A percentile compares a stretch with the other conserved stretches of the same genome.
phyloP scores from a whole-genome alignment of 2,329 filamentous ascomycete species.

The Endoconidiophora polonica region DNA sequence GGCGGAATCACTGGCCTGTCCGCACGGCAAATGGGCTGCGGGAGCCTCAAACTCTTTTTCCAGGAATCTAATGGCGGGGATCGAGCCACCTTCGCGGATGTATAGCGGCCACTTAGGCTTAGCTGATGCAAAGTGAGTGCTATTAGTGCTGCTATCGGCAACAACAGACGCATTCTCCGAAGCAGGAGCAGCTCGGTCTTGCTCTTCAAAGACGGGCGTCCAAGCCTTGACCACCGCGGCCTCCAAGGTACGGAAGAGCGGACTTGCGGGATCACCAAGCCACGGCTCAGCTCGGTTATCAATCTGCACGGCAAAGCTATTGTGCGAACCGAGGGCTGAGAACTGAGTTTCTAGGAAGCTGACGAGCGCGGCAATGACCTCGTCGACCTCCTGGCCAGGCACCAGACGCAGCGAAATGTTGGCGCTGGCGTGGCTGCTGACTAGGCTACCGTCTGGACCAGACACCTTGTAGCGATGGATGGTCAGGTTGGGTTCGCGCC shows the following conservation, averaged over 20 bases:
- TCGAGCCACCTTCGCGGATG: constrained; percentile 88
- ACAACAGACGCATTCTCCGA: neutral
- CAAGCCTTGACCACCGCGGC: constrained; percentile 72
- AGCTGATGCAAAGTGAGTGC: neutral
- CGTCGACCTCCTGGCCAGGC: constrained; percentile 73
- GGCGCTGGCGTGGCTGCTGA: constrained; percentile 76
- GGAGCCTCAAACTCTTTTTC: constrained; percentile 89
- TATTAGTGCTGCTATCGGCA: constrained; percentile 13
- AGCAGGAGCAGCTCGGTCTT: constrained; percentile 5
- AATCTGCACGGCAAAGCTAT: constrained; percentile 64
- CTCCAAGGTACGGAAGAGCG: constrained; percentile 80
- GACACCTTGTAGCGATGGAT: constrained; percentile 88
- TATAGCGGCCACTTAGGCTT: constrained; percentile 48
- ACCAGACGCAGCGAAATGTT: constrained; percentile 83
- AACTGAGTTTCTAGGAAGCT: constrained; percentile 58
- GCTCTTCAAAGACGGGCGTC: constrained; percentile 37
- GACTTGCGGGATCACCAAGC: constrained; percentile 80
- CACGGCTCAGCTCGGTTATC: constrained; percentile 92
- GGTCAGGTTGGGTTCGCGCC: constrained; percentile 88
- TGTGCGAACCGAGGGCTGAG: constrained; percentile 57
- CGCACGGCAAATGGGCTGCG: constrained; percentile 83
- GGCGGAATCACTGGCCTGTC: constrained; percentile 82
- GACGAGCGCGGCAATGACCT: constrained; percentile 52
- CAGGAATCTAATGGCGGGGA: constrained; percentile 82
- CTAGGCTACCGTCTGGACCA: constrained; percentile 78